phyloP scores from a whole-genome alignment of 106 monocot genomes.

The Acorus calamus region DNA sequence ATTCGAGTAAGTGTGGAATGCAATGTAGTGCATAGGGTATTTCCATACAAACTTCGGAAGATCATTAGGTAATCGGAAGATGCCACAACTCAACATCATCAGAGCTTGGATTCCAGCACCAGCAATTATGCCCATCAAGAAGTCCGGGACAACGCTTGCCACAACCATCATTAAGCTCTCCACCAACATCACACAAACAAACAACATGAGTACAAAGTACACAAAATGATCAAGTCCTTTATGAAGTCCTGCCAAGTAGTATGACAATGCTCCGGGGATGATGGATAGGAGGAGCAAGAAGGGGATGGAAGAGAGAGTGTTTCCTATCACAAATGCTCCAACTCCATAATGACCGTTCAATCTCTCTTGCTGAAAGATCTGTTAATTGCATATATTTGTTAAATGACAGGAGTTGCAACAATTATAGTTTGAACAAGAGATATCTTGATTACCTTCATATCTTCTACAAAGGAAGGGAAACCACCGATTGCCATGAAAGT shows the following conservation, averaged over 20 bases:
- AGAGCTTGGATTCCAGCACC: constrained; percentile 71
- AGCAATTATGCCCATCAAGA: constrained; percentile 78
- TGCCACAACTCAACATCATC: constrained; percentile 74
- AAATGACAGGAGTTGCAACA: neutral
- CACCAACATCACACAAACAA: constrained; percentile 56
- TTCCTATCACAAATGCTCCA: constrained; percentile 36
- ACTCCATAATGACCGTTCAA: constrained; percentile 75
- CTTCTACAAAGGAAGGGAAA: constrained; percentile 36
- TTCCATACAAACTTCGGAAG: constrained; percentile 56
- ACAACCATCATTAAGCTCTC: constrained; percentile 91
- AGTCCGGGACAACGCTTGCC: constrained; percentile 66
- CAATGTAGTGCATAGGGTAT: constrained; percentile 65
- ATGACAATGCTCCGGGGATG: constrained; percentile 49
- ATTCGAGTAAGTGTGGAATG: constrained; percentile 61
- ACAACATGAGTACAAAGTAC: constrained; percentile 53
- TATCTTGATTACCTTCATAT: constrained; percentile 22
- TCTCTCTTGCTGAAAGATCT: constrained; percentile 64
- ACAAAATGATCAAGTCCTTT: constrained; percentile 32
- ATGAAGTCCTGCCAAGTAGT: constrained; percentile 58
- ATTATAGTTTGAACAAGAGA: neutral
- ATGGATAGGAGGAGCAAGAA: constrained; percentile 51
- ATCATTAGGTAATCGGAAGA: constrained; percentile 54
- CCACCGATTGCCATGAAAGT: constrained; percentile 37
- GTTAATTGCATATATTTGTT: too few relatives aligned
- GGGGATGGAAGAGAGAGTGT: constrained; percentile 50